A percentile compares a stretch with the other conserved stretches of the same genome.
Evolutionary conservation across 2,329 filamentous ascomycete species (phyloP).

Genomic region (Sclerotinia nivalis): DNA sequence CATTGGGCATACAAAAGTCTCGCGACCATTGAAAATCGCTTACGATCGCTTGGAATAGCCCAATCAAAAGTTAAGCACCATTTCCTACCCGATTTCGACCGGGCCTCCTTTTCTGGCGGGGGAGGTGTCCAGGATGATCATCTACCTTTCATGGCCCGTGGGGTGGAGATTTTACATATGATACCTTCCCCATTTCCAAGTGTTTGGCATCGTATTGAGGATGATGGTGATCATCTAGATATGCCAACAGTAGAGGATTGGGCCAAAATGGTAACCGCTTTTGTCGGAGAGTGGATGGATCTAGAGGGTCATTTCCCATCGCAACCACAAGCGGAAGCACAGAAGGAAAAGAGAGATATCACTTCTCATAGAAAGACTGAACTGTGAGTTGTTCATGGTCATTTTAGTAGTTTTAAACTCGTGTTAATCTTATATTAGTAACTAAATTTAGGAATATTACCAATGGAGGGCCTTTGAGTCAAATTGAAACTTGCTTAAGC

Average conservation of each 20-base stretch:
- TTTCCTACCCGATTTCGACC: slow-evolving; percentile 67
- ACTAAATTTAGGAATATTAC: slow-evolving; percentile 6
- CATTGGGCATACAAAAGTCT: slow-evolving; percentile 90
- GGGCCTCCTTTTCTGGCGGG: slow-evolving; percentile 49
- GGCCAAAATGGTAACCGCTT: slow-evolving; percentile 79
- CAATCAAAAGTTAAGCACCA: slow-evolving; percentile 55
- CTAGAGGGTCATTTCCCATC: slow-evolving; percentile 48
- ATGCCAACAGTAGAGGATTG: slow-evolving; percentile 80
- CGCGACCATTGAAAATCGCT: slow-evolving; percentile 70
- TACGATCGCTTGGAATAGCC: slow-evolving; percentile 67
- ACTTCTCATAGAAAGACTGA: slow-evolving; percentile 33
- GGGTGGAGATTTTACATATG: slow-evolving; percentile 85
- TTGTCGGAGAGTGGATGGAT: slow-evolving; percentile 91
- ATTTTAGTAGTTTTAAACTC: slow-evolving; percentile 11
- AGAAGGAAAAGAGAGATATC: slow-evolving; percentile 28
- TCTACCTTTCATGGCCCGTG: slow-evolving; percentile 81
- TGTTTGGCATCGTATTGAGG: slow-evolving; percentile 84
- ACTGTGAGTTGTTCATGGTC: slow-evolving; percentile 39
- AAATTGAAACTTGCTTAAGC: neutral
- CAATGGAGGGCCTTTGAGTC: neutral
- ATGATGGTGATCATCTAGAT: slow-evolving; percentile 84
- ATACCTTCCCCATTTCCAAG: slow-evolving; percentile 80
- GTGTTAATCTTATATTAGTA: slow-evolving; percentile 17
- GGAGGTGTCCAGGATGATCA: slow-evolving; percentile 80
- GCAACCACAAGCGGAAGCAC: slow-evolving; percentile 22